Conservation (phyloP, 495 filamentous ascomycete genomes). For the Penicillium bialowiezense region DNA sequence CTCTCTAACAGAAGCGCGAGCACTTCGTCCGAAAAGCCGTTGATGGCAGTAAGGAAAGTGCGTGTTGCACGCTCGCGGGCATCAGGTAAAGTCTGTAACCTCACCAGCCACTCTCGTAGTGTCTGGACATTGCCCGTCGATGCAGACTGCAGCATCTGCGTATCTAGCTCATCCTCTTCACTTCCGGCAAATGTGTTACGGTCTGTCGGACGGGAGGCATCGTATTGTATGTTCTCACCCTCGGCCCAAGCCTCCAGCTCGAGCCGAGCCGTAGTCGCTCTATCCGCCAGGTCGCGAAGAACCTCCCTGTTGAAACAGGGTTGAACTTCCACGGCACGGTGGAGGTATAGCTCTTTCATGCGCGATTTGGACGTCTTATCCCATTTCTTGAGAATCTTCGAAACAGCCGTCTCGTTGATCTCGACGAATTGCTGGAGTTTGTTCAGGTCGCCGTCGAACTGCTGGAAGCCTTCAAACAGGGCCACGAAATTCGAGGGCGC, state of each 20-base stretch:
- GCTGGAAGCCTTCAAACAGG: conserved; percentile 92
- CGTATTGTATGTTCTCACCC: conserved; percentile 84
- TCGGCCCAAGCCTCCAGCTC: conserved; percentile 96
- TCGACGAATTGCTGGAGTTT: conserved; percentile 99
- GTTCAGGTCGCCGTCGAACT: conserved; percentile 93
- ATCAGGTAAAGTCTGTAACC: conserved; percentile 53
- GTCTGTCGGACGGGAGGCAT: conserved; percentile 56
- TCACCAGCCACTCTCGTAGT: conserved; percentile 61
- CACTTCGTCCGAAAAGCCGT: conserved; percentile 76
- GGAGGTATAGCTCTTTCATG: conserved; percentile 95
- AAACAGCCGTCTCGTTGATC: conserved; percentile 94
- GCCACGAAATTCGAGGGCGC: conserved; percentile 88
- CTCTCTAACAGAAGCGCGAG: conserved; percentile 75
- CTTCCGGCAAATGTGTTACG: conserved; percentile 64
- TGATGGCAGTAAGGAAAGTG: conserved; percentile 83
- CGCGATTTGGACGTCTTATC: conserved; percentile 99
- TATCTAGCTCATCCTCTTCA: conserved; percentile 84
- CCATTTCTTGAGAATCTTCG: conserved; percentile 99
- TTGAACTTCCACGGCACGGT: conserved; percentile 93
- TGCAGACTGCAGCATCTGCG: conserved; percentile 82
- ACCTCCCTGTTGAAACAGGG: conserved; percentile 97
- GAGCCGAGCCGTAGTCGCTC: conserved; percentile 87
- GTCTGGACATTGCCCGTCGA: conserved; percentile 64
- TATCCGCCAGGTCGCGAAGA: conserved; percentile 93
- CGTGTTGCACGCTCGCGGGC: conserved; percentile 73